Base-by-base conservation (phyloP, 2,329 filamentous ascomycete species). In the Stemphylium beticola region DNA sequence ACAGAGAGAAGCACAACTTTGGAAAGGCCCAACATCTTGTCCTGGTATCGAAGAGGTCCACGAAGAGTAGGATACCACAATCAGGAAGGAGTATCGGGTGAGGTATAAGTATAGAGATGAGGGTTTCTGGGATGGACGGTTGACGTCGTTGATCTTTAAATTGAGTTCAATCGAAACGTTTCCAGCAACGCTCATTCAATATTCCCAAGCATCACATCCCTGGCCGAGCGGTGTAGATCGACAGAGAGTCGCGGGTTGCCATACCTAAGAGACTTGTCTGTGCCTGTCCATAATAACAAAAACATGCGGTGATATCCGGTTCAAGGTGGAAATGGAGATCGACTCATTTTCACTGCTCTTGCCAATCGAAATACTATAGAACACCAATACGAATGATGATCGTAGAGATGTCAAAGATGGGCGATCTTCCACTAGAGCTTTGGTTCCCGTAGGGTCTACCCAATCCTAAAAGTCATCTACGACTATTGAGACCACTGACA, bases 11-110 rank as follows among this genome's bases (percentile, higher is more conserved):
- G 26, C 17, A 53, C 22, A 18, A 38, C 15, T 17, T 45, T 14
- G 34, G 47, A 29, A 34, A 48, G 34, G 36, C 42, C 47, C 47
- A 47, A 48, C 60, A 62, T 62, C 11, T 12, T 57, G 50, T 20
- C 43, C 10, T 15, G 24, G 14, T 11, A 17, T 7, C 15, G n/a
- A 41, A 12, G 40, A 29, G 20, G 22, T 20, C 20, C 17, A 36
- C 32, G 40, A 22, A 22, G 24, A 8, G n/a, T 32, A 22, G 31
- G 22, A 18, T 33, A 42, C 40, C 14, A 17, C 20, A 4, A 11
- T 17, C 14, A 26, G 20, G 36, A 34, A 33, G 47, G 31, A 42
- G 41, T 45, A 24, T 32, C 20, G 29, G 4, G 15, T 34, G 11
- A 31, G 22, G 26, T 43, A 47, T 52, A 55, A 55, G 48, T 55